These are phyloP conservation scores for Galerina marginata DNA, from an alignment of 768 basidiomycete species.

Conservation along the genomic window DNA sequence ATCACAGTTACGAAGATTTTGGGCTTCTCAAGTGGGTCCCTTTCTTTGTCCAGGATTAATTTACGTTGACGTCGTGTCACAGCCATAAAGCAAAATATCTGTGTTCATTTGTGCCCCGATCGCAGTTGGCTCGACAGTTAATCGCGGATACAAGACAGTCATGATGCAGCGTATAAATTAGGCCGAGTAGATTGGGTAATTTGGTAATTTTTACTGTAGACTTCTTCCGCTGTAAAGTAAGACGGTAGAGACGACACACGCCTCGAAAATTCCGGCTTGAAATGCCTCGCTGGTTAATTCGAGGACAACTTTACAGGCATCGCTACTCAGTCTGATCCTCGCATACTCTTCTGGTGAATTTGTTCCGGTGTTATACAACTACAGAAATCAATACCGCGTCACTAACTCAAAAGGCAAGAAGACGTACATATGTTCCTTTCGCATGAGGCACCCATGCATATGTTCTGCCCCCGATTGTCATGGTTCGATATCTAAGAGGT, in stretches of 20 bases:
- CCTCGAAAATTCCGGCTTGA: conserved; percentile 22
- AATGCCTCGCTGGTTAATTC: conserved; percentile 26
- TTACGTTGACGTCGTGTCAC: neutral
- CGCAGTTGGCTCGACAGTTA: neutral
- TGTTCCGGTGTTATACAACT: conserved; percentile 26
- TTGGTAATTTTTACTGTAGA: too few species aligned
- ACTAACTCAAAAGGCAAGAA: neutral
- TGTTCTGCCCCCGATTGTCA: conserved; percentile 14
- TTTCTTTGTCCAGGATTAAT: neutral
- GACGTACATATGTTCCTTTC: conserved; percentile 21
- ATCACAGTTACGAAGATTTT: conserved; percentile 14
- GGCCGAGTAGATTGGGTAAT: too few species aligned
- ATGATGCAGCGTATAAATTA: too few species aligned
- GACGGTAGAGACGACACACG: conserved; percentile 16
- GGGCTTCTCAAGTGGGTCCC: conserved; percentile 9
- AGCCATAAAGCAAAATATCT: neutral
- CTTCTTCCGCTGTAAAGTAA: conserved; percentile 10
- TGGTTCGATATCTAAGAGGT: conserved; percentile 18
- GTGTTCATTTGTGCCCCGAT: neutral
- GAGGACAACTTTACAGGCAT: conserved; percentile 12
- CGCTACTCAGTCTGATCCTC: conserved; percentile 8
- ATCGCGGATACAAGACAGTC: too few species aligned
- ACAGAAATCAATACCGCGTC: neutral
- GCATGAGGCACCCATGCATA: conserved; percentile 24
- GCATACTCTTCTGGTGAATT: conserved; percentile 25